These are phyloP conservation scores for Heliamphora ciliata DNA, from an alignment of 179 eudicot species.

Conservation along the genomic window DNA sequence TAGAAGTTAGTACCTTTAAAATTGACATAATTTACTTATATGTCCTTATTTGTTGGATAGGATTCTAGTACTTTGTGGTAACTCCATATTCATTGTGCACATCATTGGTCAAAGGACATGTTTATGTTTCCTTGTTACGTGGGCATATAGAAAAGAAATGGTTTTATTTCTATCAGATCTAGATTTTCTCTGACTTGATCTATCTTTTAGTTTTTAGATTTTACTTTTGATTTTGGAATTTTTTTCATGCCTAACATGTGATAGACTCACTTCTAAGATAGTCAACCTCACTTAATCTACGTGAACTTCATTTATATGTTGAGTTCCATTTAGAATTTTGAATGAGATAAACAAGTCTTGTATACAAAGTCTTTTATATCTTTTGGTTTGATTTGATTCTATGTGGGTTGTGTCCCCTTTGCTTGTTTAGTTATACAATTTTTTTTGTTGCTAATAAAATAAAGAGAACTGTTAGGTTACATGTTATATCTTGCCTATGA, in stretches of 20 bases:
- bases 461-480: too few relatives aligned
- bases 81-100: background rate
- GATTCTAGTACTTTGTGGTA: conserved; percentile 2
- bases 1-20: background rate
- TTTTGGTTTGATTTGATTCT: background rate
- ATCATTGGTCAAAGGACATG: background rate
- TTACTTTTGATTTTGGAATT: background rate
- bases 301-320: background rate
- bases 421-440: too few relatives aligned
- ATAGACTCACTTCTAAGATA: background rate
- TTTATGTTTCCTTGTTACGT: background rate
- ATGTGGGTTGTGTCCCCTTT: too few relatives aligned
- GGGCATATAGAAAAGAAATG: background rate
- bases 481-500: too few relatives aligned
- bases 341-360: background rate
- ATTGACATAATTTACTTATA: background rate
- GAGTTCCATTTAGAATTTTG: background rate
- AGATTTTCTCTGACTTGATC: too few relatives aligned
- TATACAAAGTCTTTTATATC: too few relatives aligned
- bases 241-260: background rate
- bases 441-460: too few relatives aligned
- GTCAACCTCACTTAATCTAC: background rate
- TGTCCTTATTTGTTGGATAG: background rate
- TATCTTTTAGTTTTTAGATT: background rate
- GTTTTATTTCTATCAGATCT: background rate